Evolutionary conservation across 1,284 basidiomycete species (phyloP), one percentile per base, ranked within the genome.

Genomic region (Marasmius fiardii): DNA sequence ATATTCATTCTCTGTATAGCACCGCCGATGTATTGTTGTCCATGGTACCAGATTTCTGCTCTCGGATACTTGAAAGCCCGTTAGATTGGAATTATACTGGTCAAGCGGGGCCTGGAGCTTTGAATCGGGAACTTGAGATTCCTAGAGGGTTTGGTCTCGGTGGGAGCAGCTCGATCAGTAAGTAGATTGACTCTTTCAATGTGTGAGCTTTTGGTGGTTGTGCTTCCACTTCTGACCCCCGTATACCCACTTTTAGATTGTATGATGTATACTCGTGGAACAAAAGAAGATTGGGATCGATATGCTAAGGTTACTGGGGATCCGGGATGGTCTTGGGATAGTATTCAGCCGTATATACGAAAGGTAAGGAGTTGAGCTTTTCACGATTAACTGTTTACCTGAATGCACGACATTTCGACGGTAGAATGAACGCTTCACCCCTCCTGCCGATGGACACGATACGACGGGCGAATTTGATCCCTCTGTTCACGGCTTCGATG

Each of bases 211-310:
- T 12, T 18, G n/a, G n/a, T n/a, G n/a, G n/a, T n/a, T n/a, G n/a
- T n/a, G n/a, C n/a, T n/a, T n/a, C n/a, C n/a, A n/a, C n/a, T 43
- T 2, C 43, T 53, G 8, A 54, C 23, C 14, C 54, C 26, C 16
- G 16, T 39, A n/a, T n/a, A n/a, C n/a, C 23, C 3, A 18, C 24
- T 33, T 26, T 23, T 41, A 77, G 76, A 78, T 58, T 68, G 62
- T 26, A 68, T 77, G 71, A 65, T 68, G 1, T 78, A 74, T 59
- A 72, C 69, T 8, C 68, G 76, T 11, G 75, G 75, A 4, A 71
- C 75, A 0, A 55, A 66, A 16, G 73, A 74, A 75, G n/a, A n/a
- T n/a, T n/a, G n/a, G n/a, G n/a, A n/a, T n/a, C n/a, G n/a, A n/a
- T n/a, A n/a, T n/a, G n/a, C 75, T 0, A 56, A 51, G 4, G 58